A percentile compares a stretch with the other conserved stretches of the same genome.
Evolutionary conservation across 2,329 filamentous ascomycete species (phyloP).

Genomic region (Epichloe glyceriae): DNA sequence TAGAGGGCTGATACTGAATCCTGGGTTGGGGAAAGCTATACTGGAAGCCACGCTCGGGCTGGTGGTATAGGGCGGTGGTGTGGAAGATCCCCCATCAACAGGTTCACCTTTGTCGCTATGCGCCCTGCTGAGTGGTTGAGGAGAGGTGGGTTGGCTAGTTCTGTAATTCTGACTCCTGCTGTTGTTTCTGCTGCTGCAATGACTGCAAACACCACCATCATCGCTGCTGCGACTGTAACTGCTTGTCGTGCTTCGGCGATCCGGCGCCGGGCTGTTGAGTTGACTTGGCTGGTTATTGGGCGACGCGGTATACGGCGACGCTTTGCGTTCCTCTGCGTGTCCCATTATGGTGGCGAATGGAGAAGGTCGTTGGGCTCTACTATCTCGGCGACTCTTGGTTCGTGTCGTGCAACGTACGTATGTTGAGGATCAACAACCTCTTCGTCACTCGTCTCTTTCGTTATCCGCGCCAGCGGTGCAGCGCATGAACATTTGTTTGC

Average conservation of each 20-base stretch:
- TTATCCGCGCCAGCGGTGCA: conserved; percentile 1
- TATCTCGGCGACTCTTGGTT: not conserved
- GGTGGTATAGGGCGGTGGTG: conserved; percentile 19
- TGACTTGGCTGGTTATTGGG: not conserved
- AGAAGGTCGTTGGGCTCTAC: not conserved
- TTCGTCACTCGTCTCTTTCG: not conserved
- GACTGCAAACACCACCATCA: conserved; percentile 5
- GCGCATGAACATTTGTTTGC: not conserved
- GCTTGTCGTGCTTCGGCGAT: conserved; percentile 8
- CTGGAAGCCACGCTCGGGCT: conserved; percentile 23
- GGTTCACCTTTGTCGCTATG: conserved; percentile 4
- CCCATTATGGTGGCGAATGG: conserved; percentile 1
- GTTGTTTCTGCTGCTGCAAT: conserved; percentile 8
- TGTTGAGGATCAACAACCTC: not conserved
- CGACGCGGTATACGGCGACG: not conserved
- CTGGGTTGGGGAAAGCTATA: conserved; percentile 17
- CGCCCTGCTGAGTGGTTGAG: conserved; percentile 2
- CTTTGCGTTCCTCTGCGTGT: conserved; percentile 1
- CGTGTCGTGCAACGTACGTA: not conserved
- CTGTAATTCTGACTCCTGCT: conserved; percentile 2
- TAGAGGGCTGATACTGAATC: conserved; percentile 16
- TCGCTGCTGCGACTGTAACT: conserved; percentile 7
- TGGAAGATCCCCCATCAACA: conserved; percentile 3
- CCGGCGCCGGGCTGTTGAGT: conserved; percentile 6
- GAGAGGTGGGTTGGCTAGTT: conserved; percentile 1